Percentiles rank a stretch among this genome's conserved stretches.
Conservation (phyloP, 805 yeast genomes). For the Candida khao-thaluensis region DNA sequence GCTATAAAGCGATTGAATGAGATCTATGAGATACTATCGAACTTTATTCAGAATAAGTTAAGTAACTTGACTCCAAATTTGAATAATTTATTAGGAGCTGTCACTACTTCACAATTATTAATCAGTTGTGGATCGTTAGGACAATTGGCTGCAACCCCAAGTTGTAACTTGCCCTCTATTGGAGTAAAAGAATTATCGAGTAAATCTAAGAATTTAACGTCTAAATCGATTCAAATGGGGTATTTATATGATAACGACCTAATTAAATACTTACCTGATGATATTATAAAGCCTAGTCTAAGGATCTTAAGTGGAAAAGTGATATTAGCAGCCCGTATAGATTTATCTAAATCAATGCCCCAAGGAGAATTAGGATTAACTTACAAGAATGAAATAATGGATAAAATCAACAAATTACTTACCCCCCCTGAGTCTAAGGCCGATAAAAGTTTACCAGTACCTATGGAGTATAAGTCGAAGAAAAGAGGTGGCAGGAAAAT, state of each 20-base stretch:
- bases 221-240: slow-evolving; percentile 60
- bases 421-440: slow-evolving; percentile 71
- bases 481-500: slow-evolving; percentile 83
- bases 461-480: slow-evolving; percentile 72
- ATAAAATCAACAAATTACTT: slow-evolving; percentile 66
- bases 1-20: slow-evolving; percentile 46
- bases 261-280: slow-evolving; percentile 58
- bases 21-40: slow-evolving; percentile 43
- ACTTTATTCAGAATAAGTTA: slow-evolving; percentile 57
- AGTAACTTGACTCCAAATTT: slow-evolving; percentile 75
- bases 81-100: slow-evolving; percentile 67
- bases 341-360: slow-evolving; percentile 43
- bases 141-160: slow-evolving; percentile 66
- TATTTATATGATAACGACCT: slow-evolving; percentile 61
- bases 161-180: slow-evolving; percentile 79
- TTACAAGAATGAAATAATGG: slow-evolving; percentile 59
- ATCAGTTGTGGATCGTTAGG: slow-evolving; percentile 67
- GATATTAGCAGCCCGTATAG: slow-evolving; percentile 80
- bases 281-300: slow-evolving; percentile 64
- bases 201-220: slow-evolving; percentile 17
- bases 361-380: slow-evolving; percentile 57
- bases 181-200: slow-evolving; percentile 52
- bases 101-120: slow-evolving; percentile 70
- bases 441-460: slow-evolving; percentile 67
- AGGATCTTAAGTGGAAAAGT: slow-evolving; percentile 78